Evolutionary conservation across 2,329 filamentous ascomycete species (phyloP), one percentile per base, ranked within the genome.

Genomic region (Blastomyces gilchristii): DNA sequence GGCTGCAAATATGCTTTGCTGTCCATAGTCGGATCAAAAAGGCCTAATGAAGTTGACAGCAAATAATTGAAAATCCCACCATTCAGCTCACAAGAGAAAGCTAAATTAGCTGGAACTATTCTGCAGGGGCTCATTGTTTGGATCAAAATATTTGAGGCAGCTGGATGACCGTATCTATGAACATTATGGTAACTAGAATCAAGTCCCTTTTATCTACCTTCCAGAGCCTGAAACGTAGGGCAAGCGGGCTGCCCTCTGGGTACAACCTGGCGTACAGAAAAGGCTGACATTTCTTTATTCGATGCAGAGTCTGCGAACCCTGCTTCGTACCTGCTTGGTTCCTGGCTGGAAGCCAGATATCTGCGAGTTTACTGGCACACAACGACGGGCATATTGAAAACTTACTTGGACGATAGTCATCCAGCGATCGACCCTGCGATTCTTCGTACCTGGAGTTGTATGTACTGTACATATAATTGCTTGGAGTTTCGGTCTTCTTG

Each of bases 281-380:
- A 56, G 53, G 16, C 53, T n/a, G 53, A 37, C 31, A 53, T 31
- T 31, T 56, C 2, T 34, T 3, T 56, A 37, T 31, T 53, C 16
- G 49, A 2, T 14, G 31, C 22, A 39, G 8, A n/a, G 18, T 37
- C 37, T 56, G 53, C 31, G 2, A 39, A 14, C 4, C 31, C 25
- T 39, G 31, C 16, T 39, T n/a, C 14, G 53, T 56, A 56, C 53
- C 53, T 56, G 53, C 53, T 56, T 56, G 53, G 31, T 39, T 56
- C 53, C 53, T 56, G 53, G 16, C 18, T 18, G 53, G 53, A 37
- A 8, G 16, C 31, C 53, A 39, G 2, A 34, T 31, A 8, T 37
- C 25, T 37, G 28, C 31, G 52, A 3, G 6, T 56, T 34, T 39
- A 37, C 39, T 22, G 18, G 39, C 14, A 12, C 25, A 22, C n/a